These are phyloP conservation scores for Citeromyces hawaiiensis DNA, from an alignment of 1,139 yeast species.

Conservation along the genomic window DNA sequence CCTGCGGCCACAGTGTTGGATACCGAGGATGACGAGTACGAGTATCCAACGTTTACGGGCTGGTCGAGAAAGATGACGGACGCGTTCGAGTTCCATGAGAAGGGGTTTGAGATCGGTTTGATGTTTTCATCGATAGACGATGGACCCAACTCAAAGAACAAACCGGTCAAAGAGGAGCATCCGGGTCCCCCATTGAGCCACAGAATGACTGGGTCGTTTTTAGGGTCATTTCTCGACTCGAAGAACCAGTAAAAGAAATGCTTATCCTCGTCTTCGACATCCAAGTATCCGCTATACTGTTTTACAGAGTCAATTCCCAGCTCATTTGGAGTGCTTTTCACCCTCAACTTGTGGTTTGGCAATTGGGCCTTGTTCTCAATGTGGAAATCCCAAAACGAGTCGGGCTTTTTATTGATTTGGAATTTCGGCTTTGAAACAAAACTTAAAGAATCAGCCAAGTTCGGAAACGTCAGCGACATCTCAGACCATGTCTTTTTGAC, in stretches of 20 bases:
- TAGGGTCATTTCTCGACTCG: conserved; percentile 83
- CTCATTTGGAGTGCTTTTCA: conserved; percentile 25
- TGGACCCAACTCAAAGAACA: conserved; percentile 86
- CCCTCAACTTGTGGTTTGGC: conserved; percentile 23
- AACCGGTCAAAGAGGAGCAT: conserved; percentile 82
- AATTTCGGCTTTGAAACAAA: conserved; percentile 38
- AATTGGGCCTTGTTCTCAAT: conserved; percentile 25
- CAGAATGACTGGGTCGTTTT: conserved; percentile 68
- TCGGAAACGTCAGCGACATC: conserved; percentile 44
- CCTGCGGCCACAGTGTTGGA: conserved; percentile 83
- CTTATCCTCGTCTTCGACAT: conserved; percentile 71
- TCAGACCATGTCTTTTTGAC: conserved; percentile 46
- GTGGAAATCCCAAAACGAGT: conserved; percentile 39
- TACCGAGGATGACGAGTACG: conserved; percentile 56
- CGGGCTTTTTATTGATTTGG: conserved; percentile 18
- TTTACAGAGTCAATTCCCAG: conserved; percentile 69
- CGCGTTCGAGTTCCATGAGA: conserved; percentile 84
- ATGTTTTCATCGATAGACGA: conserved; percentile 54
- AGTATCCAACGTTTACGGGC: conserved; percentile 89
- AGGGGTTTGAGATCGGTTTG: conserved; percentile 63
- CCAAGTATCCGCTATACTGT: conserved; percentile 83
- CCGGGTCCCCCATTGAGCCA: conserved; percentile 95
- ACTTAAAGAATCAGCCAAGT: conserved; percentile 30
- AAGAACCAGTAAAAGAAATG: conserved; percentile 81
- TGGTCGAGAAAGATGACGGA: conserved; percentile 87